phyloP scores from a whole-genome alignment of 2,329 filamentous ascomycete species.

The Tothia fuscella region DNA sequence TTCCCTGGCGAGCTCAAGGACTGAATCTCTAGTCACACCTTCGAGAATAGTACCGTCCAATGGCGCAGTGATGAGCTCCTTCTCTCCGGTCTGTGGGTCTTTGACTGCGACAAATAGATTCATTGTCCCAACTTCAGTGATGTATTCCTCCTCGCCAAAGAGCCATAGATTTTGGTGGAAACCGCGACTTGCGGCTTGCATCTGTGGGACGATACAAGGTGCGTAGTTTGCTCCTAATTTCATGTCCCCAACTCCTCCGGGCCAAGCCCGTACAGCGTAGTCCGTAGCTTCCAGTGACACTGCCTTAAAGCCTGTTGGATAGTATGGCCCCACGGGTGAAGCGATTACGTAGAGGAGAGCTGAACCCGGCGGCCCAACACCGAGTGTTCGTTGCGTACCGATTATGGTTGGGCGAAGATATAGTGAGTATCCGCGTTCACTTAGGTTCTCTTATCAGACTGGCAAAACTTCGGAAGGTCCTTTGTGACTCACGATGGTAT shows the following conservation, averaged over 20 bases:
- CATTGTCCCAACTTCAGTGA: conserved; percentile 98
- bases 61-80: conserved; percentile 82
- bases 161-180: conserved; percentile 99
- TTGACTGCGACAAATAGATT: conserved; percentile 86
- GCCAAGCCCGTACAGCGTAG: conserved; percentile 95
- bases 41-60: conserved; percentile 94
- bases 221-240: conserved; percentile 99
- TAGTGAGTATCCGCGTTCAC: conserved; percentile 71
- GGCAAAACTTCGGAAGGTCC: neutral
- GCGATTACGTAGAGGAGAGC: conserved; percentile 92
- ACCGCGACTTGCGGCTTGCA: conserved; percentile 78
- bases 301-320: conserved; percentile 96
- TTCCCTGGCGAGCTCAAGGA: conserved; percentile 77
- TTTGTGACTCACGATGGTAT: conserved; percentile 53
- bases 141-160: conserved; percentile 87
- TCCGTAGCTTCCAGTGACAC: conserved; percentile 90
- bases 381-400: conserved; percentile 87
- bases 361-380: conserved; percentile 81
- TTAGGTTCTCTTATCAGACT: conserved; percentile 16
- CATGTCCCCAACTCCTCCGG: conserved; percentile 93
- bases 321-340: conserved; percentile 93
- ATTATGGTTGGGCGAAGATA: conserved; percentile 97
- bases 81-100: conserved; percentile 74
- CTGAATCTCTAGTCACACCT: conserved; percentile 85
- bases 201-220: conserved; percentile 95